Percentiles rank a stretch among this genome's conserved stretches.
These are phyloP conservation scores for Ceratobasidium sp. DNA, from an alignment of 1,284 basidiomycete species.

Conservation along the genomic window DNA sequence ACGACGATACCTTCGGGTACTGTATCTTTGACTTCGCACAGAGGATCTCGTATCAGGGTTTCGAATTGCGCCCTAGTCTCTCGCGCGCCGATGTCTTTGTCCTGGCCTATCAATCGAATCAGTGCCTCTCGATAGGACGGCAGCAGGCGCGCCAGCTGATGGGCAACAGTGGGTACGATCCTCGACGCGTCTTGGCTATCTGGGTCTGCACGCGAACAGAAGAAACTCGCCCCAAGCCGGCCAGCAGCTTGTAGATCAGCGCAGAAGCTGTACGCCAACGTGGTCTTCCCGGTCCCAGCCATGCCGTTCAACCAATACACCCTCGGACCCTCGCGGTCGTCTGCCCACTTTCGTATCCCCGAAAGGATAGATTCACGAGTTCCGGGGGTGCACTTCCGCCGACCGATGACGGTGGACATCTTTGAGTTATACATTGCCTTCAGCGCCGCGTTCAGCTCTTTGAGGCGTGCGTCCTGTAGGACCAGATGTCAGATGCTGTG, in stretches of 20 bases:
- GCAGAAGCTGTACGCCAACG: conserved; percentile 51
- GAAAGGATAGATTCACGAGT: conserved; percentile 48
- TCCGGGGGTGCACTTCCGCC: conserved; percentile 28
- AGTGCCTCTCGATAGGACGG: background rate
- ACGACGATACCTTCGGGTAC: conserved; percentile 3
- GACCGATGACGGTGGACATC: background rate
- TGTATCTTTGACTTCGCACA: background rate
- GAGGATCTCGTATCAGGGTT: conserved; percentile 29
- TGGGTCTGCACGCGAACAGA: conserved; percentile 52
- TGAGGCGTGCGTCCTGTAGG: background rate
- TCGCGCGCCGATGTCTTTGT: background rate
- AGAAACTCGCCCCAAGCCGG: conserved; percentile 53
- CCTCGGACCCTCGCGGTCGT: conserved; percentile 13
- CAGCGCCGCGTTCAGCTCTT: background rate
- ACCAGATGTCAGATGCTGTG: too few species aligned
- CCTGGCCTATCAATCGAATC: background rate
- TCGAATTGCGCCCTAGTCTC: conserved; percentile 13
- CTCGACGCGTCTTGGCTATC: conserved; percentile 20
- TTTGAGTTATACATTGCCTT: conserved; percentile 2
- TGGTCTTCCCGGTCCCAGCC: conserved; percentile 47
- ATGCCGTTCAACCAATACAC: conserved; percentile 52
- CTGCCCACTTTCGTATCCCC: conserved; percentile 47
- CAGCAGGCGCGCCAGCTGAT: conserved; percentile 30
- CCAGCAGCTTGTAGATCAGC: conserved; percentile 20
- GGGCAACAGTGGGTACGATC: conserved; percentile 42